Percentiles rank a stretch among this genome's conserved stretches.
Evolutionary conservation across 768 basidiomycete genomes (phyloP).

Genomic region (Leucocoprinus sp.): DNA sequence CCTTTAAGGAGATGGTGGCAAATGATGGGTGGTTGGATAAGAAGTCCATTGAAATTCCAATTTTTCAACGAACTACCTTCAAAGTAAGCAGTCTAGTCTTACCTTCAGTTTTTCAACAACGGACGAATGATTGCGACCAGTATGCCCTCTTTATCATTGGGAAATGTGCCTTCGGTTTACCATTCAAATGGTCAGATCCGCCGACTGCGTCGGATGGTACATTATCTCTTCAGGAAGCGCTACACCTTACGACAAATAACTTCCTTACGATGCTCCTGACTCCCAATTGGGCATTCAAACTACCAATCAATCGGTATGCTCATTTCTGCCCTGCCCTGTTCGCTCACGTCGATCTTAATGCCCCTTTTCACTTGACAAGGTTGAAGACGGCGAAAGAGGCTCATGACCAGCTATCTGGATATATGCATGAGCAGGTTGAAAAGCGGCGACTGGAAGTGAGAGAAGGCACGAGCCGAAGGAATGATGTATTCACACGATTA

Average conservation of each 20-base stretch:
- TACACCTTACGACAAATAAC: slow-evolving; percentile 26
- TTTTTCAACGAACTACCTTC: slow-evolving; percentile 26
- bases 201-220: slow-evolving; percentile 27
- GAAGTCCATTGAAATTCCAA: slow-evolving; percentile 20
- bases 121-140: slow-evolving; percentile 16
- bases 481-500: slow-evolving; percentile 34
- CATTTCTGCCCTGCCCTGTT: background rate
- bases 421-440: slow-evolving; percentile 31
- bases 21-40: slow-evolving; percentile 27
- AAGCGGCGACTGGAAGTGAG: slow-evolving; percentile 24
- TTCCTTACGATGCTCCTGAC: slow-evolving; percentile 18
- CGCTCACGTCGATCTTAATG: background rate
- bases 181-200: slow-evolving; percentile 32
- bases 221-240: slow-evolving; percentile 31
- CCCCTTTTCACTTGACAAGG: slow-evolving; percentile 14
- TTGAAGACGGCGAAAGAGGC: slow-evolving; percentile 22
- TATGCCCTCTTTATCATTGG: slow-evolving; percentile 35
- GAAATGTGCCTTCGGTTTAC: slow-evolving; percentile 39
- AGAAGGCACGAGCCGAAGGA: slow-evolving; percentile 5
- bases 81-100: slow-evolving; percentile 23
- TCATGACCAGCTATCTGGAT: slow-evolving; percentile 22
- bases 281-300: slow-evolving; percentile 30
- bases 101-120: background rate
- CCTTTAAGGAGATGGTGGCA: slow-evolving; percentile 31
- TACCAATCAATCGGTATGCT: slow-evolving; percentile 29